Evolutionary conservation across 257 asterid genomes (phyloP).

Genomic region (Osmanthus fragrans): DNA sequence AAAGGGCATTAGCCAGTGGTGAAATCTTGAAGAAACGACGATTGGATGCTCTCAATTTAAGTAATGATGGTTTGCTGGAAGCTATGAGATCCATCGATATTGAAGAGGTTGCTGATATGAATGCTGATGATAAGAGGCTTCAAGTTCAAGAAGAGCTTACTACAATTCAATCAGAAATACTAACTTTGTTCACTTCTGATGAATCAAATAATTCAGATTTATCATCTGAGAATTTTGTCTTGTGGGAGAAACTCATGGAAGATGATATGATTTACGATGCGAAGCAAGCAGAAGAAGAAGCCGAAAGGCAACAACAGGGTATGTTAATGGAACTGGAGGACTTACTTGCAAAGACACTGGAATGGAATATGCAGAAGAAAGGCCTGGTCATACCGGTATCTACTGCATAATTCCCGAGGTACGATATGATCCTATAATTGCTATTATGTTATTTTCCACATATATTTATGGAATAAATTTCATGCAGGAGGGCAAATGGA

Average conservation of each 20-base stretch:
- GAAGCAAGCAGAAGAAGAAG: slow-evolving; percentile 13
- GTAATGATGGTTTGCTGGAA: slow-evolving; percentile 8
- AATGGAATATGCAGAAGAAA: slow-evolving; percentile 19
- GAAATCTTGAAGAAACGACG: slow-evolving; percentile 33
- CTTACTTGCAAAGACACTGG: slow-evolving; percentile 34
- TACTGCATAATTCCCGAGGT: slow-evolving; percentile 5
- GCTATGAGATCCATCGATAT: slow-evolving; percentile 16
- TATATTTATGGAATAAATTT: background rate
- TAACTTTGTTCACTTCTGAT: slow-evolving; percentile 40
- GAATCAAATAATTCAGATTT: slow-evolving; percentile 33
- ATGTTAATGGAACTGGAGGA: slow-evolving; percentile 46
- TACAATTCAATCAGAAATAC: slow-evolving; percentile 42
- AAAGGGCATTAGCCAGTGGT: slow-evolving; percentile 24
- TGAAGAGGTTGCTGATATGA: slow-evolving; percentile 10
- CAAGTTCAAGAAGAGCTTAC: slow-evolving; percentile 42
- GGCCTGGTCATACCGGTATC: slow-evolving; percentile 22
- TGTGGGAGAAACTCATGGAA: slow-evolving; percentile 93
- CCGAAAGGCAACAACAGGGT: slow-evolving; percentile 34
- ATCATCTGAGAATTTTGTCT: slow-evolving; percentile 58
- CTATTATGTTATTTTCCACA: background rate
- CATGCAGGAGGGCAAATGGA: slow-evolving; percentile 3
- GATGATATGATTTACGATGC: slow-evolving; percentile 83
- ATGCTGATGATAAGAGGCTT: slow-evolving; percentile 23
- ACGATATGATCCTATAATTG: background rate
- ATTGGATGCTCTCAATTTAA: background rate